Conservation (phyloP, 1,284 basidiomycete species). For the Ustilago tritici region DNA sequence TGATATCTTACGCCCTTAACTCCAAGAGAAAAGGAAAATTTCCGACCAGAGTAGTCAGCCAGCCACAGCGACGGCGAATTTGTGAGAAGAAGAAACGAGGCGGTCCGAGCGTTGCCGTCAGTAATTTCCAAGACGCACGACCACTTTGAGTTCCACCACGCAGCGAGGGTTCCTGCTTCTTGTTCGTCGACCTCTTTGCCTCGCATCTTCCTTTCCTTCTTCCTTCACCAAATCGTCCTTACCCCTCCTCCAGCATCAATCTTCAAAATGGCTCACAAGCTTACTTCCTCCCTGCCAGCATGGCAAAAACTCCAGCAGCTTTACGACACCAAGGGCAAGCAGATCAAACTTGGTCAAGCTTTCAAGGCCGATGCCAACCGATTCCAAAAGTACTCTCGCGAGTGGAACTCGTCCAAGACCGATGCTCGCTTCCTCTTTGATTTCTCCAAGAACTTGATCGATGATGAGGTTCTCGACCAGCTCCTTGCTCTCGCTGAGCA, state of each 20-base stretch:
- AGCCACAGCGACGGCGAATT: neutral
- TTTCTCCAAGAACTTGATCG: constrained; percentile 96
- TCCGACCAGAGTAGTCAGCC: neutral
- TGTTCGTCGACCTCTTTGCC: constrained; percentile 1
- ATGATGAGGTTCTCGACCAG: constrained; percentile 78
- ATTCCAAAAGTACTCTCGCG: constrained; percentile 85
- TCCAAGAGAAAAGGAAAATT: neutral
- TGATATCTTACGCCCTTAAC: constrained; percentile 1
- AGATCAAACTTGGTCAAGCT: constrained; percentile 88
- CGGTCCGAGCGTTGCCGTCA: constrained; percentile 41
- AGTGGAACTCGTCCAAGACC: constrained; percentile 77
- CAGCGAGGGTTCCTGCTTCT: neutral
- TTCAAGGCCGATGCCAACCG: constrained; percentile 88
- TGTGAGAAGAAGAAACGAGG: neutral
- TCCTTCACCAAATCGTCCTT: constrained; percentile 9
- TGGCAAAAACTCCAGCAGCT: constrained; percentile 92
- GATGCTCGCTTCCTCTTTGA: constrained; percentile 88
- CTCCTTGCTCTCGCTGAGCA: constrained; percentile 86
- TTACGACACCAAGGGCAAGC: constrained; percentile 80
- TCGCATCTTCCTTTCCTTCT: constrained; percentile 8
- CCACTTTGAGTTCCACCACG: neutral
- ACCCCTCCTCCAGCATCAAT: neutral
- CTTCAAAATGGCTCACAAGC: constrained; percentile 52
- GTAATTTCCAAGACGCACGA: neutral
- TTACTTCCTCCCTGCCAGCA: constrained; percentile 71